A percentile compares a stretch with the other conserved stretches of the same genome.
phyloP scores from a whole-genome alignment of 139 green algal genomes.

The Ostreobium quekettii region DNA sequence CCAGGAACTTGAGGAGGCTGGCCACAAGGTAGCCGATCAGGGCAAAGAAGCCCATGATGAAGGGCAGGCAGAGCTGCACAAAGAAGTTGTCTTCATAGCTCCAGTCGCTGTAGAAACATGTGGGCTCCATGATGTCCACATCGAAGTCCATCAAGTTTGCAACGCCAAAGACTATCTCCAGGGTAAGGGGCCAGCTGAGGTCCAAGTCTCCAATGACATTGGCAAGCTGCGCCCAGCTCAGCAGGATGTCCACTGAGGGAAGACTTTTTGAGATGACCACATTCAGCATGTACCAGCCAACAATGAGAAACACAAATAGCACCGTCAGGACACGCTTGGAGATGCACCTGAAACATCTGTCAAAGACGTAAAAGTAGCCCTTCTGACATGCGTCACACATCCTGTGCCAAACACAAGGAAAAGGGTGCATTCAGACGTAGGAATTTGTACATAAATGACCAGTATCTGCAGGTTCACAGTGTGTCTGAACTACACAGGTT shows the following conservation, averaged over 20 bases:
- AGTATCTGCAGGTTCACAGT: too few species aligned
- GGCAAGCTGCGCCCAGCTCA: constrained; percentile 10
- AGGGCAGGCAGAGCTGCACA: constrained; percentile 17
- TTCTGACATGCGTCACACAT: constrained; percentile 2
- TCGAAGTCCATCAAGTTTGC: constrained; percentile 18
- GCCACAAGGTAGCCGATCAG: constrained; percentile 3
- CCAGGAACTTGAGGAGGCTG: too few species aligned
- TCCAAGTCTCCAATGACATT: constrained; percentile 17
- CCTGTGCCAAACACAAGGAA: too few species aligned
- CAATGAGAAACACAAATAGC: background rate
- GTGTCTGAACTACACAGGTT: too few species aligned
- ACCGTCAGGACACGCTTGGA: background rate
- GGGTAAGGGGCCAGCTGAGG: background rate
- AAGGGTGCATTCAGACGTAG: too few species aligned
- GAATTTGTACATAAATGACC: too few species aligned
- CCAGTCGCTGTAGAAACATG: constrained; percentile 3
- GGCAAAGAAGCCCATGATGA: constrained; percentile 5
- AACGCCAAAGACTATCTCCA: constrained; percentile 13
- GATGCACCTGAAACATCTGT: constrained; percentile 1
- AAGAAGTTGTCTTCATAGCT: background rate
- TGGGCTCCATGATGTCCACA: constrained; percentile 19
- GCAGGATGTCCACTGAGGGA: constrained; percentile 5
- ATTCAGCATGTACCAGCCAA: constrained; percentile 15
- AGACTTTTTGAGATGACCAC: constrained; percentile 8
- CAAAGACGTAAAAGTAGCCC: constrained; percentile 13